Evolutionary conservation across 257 asterid genomes (phyloP).

Genomic region (Coffea canephora): DNA sequence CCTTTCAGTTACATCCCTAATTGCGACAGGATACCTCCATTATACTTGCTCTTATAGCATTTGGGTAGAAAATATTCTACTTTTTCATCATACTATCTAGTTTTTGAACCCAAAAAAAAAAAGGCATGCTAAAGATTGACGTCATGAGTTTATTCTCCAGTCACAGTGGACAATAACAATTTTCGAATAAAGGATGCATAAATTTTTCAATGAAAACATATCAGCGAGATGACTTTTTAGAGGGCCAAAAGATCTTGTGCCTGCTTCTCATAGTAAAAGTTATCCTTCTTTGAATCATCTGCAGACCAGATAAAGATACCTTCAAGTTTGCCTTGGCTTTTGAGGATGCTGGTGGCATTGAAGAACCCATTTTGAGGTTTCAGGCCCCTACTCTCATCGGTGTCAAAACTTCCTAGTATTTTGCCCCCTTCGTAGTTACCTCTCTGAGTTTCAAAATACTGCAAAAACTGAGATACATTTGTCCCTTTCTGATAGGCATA

Average conservation of each 20-base stretch:
- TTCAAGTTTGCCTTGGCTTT: constrained; percentile 52
- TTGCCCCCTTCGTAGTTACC: constrained; percentile 52
- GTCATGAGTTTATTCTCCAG: neutral
- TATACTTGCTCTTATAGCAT: neutral
- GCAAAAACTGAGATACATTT: constrained; percentile 51
- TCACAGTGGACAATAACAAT: neutral
- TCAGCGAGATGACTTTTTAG: neutral
- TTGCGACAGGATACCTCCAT: neutral
- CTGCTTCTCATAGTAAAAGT: constrained; percentile 48
- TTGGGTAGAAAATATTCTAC: neutral
- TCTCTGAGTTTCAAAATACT: constrained; percentile 53
- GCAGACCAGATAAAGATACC: constrained; percentile 88
- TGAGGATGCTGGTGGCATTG: constrained; percentile 49
- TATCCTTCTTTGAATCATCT: constrained; percentile 60
- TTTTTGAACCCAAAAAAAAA: neutral
- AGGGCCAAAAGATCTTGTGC: constrained; percentile 53
- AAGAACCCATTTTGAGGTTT: constrained; percentile 61
- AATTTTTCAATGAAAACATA: neutral
- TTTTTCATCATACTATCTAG: too few relatives aligned
- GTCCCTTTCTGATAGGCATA: constrained; percentile 55
- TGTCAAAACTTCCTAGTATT: constrained; percentile 57
- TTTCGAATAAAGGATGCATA: neutral
- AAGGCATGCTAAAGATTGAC: neutral
- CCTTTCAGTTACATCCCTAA: neutral
- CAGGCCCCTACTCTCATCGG: constrained; percentile 64